Conservation (phyloP, 1,284 basidiomycete genomes). For the Marasmius tenuissimus region DNA sequence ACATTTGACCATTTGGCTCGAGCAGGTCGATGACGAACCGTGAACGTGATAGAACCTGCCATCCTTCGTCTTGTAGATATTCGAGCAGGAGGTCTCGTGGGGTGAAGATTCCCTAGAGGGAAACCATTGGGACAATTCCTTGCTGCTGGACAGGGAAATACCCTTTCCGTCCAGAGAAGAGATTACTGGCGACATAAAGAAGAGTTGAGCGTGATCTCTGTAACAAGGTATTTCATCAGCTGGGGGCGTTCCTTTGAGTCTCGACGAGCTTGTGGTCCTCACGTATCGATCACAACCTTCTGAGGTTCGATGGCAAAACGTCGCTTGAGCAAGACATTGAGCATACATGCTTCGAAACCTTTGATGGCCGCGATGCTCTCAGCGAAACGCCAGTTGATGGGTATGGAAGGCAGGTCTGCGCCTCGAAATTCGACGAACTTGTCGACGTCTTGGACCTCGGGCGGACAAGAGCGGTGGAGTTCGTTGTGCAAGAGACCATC, state of each 20-base stretch:
- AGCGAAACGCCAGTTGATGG: slow-evolving; percentile 24
- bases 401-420: slow-evolving; percentile 16
- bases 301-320: slow-evolving; percentile 22
- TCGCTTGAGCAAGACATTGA: slow-evolving; percentile 20
- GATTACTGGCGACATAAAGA: slow-evolving; percentile 8
- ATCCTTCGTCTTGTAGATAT: slow-evolving; percentile 17
- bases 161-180: slow-evolving; percentile 4
- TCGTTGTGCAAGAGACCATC: slow-evolving; percentile 21
- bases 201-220: slow-evolving; percentile 7
- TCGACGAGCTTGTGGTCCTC: background rate
- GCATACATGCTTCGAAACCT: slow-evolving; percentile 24
- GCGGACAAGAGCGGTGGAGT: slow-evolving; percentile 16
- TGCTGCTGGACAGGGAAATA: background rate
- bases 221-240: background rate
- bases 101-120: background rate
- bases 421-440: slow-evolving; percentile 18
- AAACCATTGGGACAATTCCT: background rate
- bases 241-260: background rate
- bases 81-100: background rate
- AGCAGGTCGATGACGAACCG: background rate
- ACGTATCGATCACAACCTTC: slow-evolving; percentile 23
- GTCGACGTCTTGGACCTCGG: slow-evolving; percentile 19
- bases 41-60: slow-evolving; percentile 13
- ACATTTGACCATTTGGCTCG: background rate
- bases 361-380: slow-evolving; percentile 27